A percentile compares a stretch with the other conserved stretches of the same genome.
phyloP scores from a whole-genome alignment of 1,284 basidiomycete genomes.

The Puccinia coronata region DNA sequence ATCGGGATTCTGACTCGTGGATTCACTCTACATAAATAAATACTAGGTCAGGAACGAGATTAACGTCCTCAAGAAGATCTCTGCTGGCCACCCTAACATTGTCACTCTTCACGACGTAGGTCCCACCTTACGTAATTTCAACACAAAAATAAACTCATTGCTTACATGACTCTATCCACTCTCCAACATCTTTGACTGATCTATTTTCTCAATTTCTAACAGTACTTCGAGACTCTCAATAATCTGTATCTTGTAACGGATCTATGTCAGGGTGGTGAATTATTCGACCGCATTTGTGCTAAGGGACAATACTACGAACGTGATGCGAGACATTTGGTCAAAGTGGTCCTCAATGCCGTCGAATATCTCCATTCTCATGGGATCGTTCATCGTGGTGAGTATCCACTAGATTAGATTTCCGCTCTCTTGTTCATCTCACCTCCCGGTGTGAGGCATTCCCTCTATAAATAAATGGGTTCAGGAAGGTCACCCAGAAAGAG shows the following conservation, averaged over 20 bases:
- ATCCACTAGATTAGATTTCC: background rate
- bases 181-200: too few species aligned
- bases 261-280: constrained; percentile 94
- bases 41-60: constrained; percentile 92
- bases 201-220: background rate
- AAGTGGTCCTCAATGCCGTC: constrained; percentile 82
- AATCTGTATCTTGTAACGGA: constrained; percentile 76
- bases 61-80: constrained; percentile 87
- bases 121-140: background rate
- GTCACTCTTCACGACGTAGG: constrained; percentile 58
- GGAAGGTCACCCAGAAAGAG: background rate
- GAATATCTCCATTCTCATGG: constrained; percentile 88
- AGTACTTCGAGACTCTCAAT: constrained; percentile 49
- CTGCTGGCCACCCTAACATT: constrained; percentile 78
- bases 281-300: constrained; percentile 97
- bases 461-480: background rate
- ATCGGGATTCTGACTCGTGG: too few species aligned
- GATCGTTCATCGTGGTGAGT: constrained; percentile 87
- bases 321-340: constrained; percentile 85
- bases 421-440: background rate
- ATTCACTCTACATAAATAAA: too few species aligned
- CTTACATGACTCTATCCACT: constrained; percentile 42
- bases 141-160: too few species aligned
- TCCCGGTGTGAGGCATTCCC: too few species aligned
- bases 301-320: constrained; percentile 93